Conservation (phyloP, 176 grass and related monocot genomes). For the Pharus latifolius region DNA sequence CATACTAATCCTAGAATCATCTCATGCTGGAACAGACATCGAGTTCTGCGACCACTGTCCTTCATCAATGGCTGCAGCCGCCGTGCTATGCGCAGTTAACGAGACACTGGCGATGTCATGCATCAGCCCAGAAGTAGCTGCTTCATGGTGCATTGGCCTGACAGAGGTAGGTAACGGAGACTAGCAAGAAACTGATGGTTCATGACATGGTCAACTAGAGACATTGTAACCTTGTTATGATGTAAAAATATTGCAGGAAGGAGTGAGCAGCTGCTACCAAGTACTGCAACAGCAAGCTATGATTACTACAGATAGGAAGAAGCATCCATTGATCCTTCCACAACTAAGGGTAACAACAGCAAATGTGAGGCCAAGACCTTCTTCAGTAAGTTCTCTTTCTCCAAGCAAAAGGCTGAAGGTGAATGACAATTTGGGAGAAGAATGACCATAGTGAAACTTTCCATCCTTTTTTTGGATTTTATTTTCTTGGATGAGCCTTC, state of each 20-base stretch:
- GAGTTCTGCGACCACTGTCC: slow-evolving; percentile 33
- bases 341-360: too few relatives aligned
- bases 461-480: neutral
- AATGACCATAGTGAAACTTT: neutral
- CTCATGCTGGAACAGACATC: slow-evolving; percentile 18
- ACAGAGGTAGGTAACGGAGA: slow-evolving; percentile 2
- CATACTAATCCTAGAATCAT: neutral
- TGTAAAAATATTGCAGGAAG: slow-evolving; percentile 28
- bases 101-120: slow-evolving; percentile 27
- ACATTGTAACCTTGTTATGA: neutral
- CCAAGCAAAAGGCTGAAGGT: neutral
- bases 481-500: neutral
- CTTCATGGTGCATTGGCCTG: slow-evolving; percentile 48
- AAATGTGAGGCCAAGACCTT: neutral
- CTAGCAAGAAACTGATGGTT: neutral
- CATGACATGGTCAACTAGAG: neutral
- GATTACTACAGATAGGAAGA: neutral
- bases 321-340: neutral
- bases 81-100: slow-evolving; percentile 36
- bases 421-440: neutral
- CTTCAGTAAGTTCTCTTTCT: neutral
- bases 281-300: slow-evolving; percentile 15
- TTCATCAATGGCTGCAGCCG: slow-evolving; percentile 47
- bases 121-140: slow-evolving; percentile 19
- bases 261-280: slow-evolving; percentile 43